phyloP scores from a whole-genome alignment of 176 grass and related monocot species.

The Sorghum bicolor region DNA sequence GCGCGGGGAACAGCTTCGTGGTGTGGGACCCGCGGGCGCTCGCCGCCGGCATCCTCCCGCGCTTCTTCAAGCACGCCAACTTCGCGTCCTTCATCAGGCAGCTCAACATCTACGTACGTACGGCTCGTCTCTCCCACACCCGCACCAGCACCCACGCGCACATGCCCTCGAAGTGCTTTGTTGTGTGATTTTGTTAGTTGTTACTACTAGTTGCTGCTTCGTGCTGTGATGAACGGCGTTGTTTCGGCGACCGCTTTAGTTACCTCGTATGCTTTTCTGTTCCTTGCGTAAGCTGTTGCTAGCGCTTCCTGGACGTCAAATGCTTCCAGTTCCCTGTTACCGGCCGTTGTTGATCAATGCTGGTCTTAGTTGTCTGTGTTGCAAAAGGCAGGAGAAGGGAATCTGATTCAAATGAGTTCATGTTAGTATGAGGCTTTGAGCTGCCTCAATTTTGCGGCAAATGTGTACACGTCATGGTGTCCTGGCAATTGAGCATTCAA shows the following conservation, averaged over 20 bases:
- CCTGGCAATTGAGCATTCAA: background rate
- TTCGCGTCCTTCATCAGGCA: conserved; percentile 78
- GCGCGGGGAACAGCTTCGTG: conserved; percentile 46
- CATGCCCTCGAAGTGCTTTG: background rate
- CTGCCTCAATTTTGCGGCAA: background rate
- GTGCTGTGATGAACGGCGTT: background rate
- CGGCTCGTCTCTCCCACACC: background rate
- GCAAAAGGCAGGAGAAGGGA: background rate
- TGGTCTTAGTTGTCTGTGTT: background rate
- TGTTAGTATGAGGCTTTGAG: background rate
- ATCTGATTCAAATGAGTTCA: background rate
- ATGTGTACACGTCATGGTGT: background rate
- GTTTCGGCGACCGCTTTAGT: background rate
- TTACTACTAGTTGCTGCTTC: background rate
- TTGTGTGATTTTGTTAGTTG: background rate
- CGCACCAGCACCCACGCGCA: background rate
- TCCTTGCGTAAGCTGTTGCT: background rate
- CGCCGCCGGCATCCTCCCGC: conserved; percentile 44
- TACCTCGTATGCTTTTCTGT: background rate
- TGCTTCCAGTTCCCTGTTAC: background rate
- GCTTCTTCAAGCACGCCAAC: conserved; percentile 86
- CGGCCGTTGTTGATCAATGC: background rate
- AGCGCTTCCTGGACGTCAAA: background rate
- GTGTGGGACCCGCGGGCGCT: conserved; percentile 61
- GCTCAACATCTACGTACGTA: conserved; percentile 73